Percentiles rank a stretch among this genome's conserved stretches.
phyloP scores from a whole-genome alignment of 2,329 filamentous ascomycete genomes.

The Penicillium hesseltinei region DNA sequence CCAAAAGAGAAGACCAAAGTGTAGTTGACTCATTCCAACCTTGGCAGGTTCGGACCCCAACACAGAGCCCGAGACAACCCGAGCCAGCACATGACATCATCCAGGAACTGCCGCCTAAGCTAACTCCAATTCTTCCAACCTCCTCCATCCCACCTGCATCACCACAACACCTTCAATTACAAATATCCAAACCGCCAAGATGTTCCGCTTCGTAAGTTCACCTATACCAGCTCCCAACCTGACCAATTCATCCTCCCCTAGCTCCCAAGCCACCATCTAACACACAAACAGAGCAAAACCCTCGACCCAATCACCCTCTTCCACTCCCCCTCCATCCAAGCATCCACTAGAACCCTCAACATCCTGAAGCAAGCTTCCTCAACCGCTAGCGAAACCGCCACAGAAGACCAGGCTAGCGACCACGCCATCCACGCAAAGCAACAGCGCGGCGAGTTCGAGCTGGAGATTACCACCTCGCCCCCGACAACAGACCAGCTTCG shows the following conservation, averaged over 20 bases:
- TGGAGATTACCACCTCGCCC: slow-evolving; percentile 75
- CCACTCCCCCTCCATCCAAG: slow-evolving; percentile 73
- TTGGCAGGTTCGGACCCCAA: background rate
- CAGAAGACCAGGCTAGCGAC: slow-evolving; percentile 71
- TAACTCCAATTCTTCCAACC: background rate
- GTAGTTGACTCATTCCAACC: background rate
- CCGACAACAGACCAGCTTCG: slow-evolving; percentile 81
- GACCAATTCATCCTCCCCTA: background rate
- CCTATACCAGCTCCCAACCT: background rate
- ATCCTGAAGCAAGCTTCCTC: slow-evolving; percentile 79
- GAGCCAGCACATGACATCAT: slow-evolving; percentile 13
- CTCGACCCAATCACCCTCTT: slow-evolving; percentile 95
- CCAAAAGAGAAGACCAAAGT: background rate
- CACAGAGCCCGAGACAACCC: background rate
- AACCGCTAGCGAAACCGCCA: slow-evolving; percentile 64
- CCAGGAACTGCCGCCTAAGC: slow-evolving; percentile 5
- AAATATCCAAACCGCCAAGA: slow-evolving; percentile 12
- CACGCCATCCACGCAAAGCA: slow-evolving; percentile 59
- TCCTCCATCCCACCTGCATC: background rate
- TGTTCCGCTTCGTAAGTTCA: slow-evolving; percentile 29
- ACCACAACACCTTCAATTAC: background rate
- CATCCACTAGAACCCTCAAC: slow-evolving; percentile 70
- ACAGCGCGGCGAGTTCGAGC: slow-evolving; percentile 72
- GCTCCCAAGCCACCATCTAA: slow-evolving; percentile 1
- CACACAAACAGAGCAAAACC: slow-evolving; percentile 62